Evolutionary conservation across 805 yeast genomes (phyloP).

Genomic region (Scheffersomyces ergatensis): DNA sequence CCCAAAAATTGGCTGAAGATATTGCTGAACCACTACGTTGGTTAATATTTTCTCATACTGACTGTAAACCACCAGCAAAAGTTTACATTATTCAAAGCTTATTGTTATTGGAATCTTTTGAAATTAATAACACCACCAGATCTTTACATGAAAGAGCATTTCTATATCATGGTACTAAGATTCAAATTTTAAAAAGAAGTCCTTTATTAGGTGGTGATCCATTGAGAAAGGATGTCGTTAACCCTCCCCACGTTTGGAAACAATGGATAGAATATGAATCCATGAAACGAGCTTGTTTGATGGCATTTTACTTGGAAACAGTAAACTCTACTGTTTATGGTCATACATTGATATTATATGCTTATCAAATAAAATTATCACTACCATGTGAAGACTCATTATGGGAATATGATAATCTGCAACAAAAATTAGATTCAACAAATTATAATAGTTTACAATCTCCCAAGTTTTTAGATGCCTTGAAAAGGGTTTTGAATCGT

Average conservation of each 20-base stretch:
- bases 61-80: conserved; percentile 71
- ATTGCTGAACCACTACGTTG: conserved; percentile 64
- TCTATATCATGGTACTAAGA: conserved; percentile 77
- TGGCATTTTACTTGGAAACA: conserved; percentile 36
- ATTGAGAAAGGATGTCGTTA: conserved; percentile 24
- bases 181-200: conserved; percentile 20
- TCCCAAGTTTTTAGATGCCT: conserved; percentile 21
- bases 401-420: conserved; percentile 23
- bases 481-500: conserved; percentile 18
- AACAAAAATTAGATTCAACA: conserved; percentile 9
- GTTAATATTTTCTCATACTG: conserved; percentile 62
- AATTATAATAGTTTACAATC: conserved; percentile 10
- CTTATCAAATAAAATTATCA: conserved; percentile 24
- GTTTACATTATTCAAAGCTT: conserved; percentile 73
- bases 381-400: conserved; percentile 27
- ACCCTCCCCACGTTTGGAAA: conserved; percentile 20
- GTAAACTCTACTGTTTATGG: conserved; percentile 35
- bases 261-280: conserved; percentile 38
- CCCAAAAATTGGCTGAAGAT: conserved; percentile 38
- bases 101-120: conserved; percentile 67
- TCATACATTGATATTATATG: conserved; percentile 20
- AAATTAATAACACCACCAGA: conserved; percentile 64
- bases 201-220: conserved; percentile 43
- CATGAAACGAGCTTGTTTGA: conserved; percentile 30
- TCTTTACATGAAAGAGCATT: conserved; percentile 73